These are phyloP conservation scores for Cryphonectria parasitica DNA, from an alignment of 2,329 filamentous ascomycete genomes.

Conservation along the genomic window DNA sequence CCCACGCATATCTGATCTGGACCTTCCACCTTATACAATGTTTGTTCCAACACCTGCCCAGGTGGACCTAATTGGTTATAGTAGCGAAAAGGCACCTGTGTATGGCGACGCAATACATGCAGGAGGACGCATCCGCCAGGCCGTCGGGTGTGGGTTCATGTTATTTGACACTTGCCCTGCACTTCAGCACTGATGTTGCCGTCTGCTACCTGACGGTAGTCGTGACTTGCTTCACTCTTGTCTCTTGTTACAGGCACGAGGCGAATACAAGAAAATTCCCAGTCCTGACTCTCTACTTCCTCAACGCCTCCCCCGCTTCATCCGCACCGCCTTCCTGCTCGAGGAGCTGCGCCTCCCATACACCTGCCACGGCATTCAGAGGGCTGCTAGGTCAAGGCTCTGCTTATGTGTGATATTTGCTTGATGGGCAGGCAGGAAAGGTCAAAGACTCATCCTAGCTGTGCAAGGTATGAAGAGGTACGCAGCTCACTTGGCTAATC, in stretches of 20 bases:
- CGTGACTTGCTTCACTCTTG: not conserved
- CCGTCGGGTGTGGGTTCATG: not conserved
- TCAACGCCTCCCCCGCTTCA: not conserved
- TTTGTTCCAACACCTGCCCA: not conserved
- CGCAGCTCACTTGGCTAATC: too few species aligned
- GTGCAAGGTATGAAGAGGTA: not conserved
- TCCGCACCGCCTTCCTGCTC: not conserved
- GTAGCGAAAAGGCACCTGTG: not conserved
- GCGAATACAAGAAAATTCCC: not conserved
- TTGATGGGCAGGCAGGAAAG: not conserved
- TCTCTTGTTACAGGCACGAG: slow-evolving; percentile 1
- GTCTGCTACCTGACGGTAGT: not conserved
- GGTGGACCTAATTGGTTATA: not conserved
- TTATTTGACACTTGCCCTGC: not conserved
- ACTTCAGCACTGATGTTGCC: not conserved
- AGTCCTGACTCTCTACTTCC: not conserved
- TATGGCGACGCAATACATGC: not conserved
- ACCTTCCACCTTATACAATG: not conserved
- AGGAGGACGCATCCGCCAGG: not conserved
- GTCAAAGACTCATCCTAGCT: not conserved
- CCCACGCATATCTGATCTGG: not conserved
- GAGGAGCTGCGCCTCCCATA: not conserved
- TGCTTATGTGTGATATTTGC: not conserved
- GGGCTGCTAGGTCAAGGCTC: not conserved
- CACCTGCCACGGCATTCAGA: not conserved